Conservation (phyloP, 2,329 filamentous ascomycete genomes). For the Aspergillus flavus region DNA sequence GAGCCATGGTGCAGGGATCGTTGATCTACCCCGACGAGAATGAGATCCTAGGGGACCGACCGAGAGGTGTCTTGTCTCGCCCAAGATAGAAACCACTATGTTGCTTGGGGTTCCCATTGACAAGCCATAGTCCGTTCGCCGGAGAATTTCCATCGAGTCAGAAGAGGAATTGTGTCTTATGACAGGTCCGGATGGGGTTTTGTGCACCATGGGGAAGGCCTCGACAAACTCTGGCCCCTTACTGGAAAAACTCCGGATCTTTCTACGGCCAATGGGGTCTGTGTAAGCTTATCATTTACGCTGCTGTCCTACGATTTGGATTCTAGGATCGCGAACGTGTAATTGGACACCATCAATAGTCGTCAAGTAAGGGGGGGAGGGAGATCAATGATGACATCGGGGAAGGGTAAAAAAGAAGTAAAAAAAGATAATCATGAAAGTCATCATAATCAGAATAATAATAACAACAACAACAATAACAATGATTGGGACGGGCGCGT, state of each 20-base stretch:
- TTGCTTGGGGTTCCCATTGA: neutral
- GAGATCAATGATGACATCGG: neutral
- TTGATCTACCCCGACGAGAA: neutral
- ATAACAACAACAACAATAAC: neutral
- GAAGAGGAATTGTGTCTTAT: neutral
- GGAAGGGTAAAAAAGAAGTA: neutral
- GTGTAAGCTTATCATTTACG: neutral
- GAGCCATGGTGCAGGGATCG: constrained; percentile 4
- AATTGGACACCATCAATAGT: neutral
- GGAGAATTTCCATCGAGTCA: neutral
- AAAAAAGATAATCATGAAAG: neutral
- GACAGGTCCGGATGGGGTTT: neutral
- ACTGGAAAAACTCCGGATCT: neutral
- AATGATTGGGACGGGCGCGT: neutral
- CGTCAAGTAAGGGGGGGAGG: neutral
- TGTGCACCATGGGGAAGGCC: neutral
- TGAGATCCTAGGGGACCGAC: neutral
- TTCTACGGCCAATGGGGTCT: neutral
- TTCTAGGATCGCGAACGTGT: neutral
- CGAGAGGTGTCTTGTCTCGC: neutral
- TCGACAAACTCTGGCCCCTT: neutral
- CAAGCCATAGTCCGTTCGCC: neutral
- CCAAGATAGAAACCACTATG: neutral
- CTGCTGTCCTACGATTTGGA: neutral
- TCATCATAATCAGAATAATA: neutral